Base-by-base conservation (phyloP, 2,329 filamentous ascomycete species). In the Parafenestella ontariensis region DNA sequence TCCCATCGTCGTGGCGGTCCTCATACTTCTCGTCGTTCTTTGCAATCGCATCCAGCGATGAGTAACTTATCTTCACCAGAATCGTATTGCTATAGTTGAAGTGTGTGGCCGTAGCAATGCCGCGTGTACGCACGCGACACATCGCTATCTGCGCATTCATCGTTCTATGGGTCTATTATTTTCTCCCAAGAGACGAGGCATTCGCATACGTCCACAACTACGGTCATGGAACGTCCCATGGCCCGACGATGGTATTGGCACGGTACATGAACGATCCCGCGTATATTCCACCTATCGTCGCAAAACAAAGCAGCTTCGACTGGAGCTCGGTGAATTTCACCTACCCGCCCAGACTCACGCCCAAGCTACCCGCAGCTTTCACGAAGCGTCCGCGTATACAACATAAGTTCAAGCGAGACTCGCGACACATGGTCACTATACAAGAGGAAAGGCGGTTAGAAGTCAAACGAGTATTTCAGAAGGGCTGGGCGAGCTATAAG, bases 401-500 rank as follows among this genome's bases (percentile, higher is more conserved):
- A 43, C 59, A 71, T 37, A 46, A 46, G 0, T 73, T 73, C 52
- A 52, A 47, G 13, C 31, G 54, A 1, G 72, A 74, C 0, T 36
- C 52, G 3, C 53, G 31, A n/a, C 48, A 49, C 1, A 56, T 60
- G 6, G 63, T 63, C 23, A 57, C 58, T 1, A 40, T 66, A 36
- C 72, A 74, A 28, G 66, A 71, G 28, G 42, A 58, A 34, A 57
- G 72, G 34, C 58, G 66, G 13, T 33, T 52, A 17, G 61, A 66
- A 24, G 70, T 77, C 13, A 69, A 70, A 51, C 61, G 56, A 7
- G 70, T 71, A n/a, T 74, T 75, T 44, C 36, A 62, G 43, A 68
- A 70, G 49, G 65, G 61, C 33, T 89, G 86, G 85, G 67, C 73
- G 8, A 83, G 82, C 13, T 90, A 90, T 73, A 86, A 82, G 66